Base-by-base conservation (phyloP, 352 stramenopile genomes). In the Phytophthora agathidicida region DNA sequence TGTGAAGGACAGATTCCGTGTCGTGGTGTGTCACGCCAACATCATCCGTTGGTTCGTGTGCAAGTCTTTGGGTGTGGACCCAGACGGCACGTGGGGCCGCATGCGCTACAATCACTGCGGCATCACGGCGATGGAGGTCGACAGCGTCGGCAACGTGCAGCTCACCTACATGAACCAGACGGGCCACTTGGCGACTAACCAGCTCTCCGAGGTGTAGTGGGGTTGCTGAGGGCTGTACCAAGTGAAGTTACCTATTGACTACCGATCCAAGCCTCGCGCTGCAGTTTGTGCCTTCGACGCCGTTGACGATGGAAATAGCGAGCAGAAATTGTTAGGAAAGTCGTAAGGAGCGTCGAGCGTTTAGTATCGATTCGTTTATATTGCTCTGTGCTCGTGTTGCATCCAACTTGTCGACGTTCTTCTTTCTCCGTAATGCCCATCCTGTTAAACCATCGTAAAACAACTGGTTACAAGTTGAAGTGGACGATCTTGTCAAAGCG, bases 41-140 rank as follows among this genome's bases (percentile, higher is more conserved):
- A 82, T 87, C 51, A 89, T 91, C 47, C 79, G 78, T 17, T 89
- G 76, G 76, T 87, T 91, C 30, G 63, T 87, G 26, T 89, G 79
- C 73, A 80, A 81, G 42, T 67, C 78, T n/a, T 43, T 91, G 4
- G 79, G 79, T 20, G 71, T 88, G 6, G 75, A 86, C 32, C 79
- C 78, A 5, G 75, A 88, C 26, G 76, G 77, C 31, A 85, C 71
- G 51, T 90, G 80, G 80, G 80, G 80, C 5, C 77, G 74, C 60
- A 88, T 90, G 80, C 74, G 78, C 52, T 85, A 83, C 74, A 88
- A 81, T 52, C 73, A 90, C 65, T 86, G 76, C 41, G 75, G 73
- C 43, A 60, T 90, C 51, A 86, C 80, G 6, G 60, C 68, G 22
- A 60, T 90, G 47, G 80, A 90, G 46, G 60, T 90, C 39, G 77